A percentile compares a stretch with the other conserved stretches of the same genome.
Evolutionary conservation across 306 rosid species (phyloP).

Genomic region (Purshia tridentata): DNA sequence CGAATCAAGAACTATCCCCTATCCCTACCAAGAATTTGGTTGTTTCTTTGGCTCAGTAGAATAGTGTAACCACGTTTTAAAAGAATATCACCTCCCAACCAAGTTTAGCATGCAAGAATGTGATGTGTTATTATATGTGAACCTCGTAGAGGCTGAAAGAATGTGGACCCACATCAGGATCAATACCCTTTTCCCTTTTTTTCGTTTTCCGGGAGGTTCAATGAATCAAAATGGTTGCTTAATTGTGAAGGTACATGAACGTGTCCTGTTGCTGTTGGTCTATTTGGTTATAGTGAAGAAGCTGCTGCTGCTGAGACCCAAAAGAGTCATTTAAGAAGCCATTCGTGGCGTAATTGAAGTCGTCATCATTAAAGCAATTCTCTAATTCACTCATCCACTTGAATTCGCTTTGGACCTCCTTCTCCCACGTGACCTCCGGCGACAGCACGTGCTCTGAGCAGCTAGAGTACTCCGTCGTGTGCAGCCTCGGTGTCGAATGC

Average conservation of each 20-base stretch:
- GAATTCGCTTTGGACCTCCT: slow-evolving; percentile 70
- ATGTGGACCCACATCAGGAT: no score
- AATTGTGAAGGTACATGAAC: slow-evolving; percentile 39
- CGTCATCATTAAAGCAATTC: slow-evolving; percentile 30
- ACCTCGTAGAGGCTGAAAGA: no score
- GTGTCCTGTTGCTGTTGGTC: slow-evolving; percentile 62
- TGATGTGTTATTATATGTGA: no score
- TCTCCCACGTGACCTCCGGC: slow-evolving; percentile 64
- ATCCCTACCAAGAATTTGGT: no score
- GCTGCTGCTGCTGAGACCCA: slow-evolving; percentile 45
- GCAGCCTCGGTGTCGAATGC: slow-evolving; percentile 62
- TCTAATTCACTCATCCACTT: slow-evolving; percentile 53
- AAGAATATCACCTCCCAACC: no score
- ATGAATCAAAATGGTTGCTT: slow-evolving; percentile 28
- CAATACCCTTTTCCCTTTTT: no score
- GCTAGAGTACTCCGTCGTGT: slow-evolving; percentile 55
- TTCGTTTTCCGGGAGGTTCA: no score
- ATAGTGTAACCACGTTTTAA: no score
- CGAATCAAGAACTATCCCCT: no score
- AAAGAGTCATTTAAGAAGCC: slow-evolving; percentile 55
- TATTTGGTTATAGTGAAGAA: slow-evolving; percentile 39
- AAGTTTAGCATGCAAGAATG: no score
- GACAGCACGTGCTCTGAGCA: slow-evolving; percentile 78
- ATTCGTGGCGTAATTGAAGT: slow-evolving; percentile 44
- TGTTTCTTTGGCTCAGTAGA: no score